A percentile compares a stretch with the other conserved stretches of the same genome.
phyloP scores from a whole-genome alignment of 495 filamentous ascomycete species.

The Elasticomyces elasticus region DNA sequence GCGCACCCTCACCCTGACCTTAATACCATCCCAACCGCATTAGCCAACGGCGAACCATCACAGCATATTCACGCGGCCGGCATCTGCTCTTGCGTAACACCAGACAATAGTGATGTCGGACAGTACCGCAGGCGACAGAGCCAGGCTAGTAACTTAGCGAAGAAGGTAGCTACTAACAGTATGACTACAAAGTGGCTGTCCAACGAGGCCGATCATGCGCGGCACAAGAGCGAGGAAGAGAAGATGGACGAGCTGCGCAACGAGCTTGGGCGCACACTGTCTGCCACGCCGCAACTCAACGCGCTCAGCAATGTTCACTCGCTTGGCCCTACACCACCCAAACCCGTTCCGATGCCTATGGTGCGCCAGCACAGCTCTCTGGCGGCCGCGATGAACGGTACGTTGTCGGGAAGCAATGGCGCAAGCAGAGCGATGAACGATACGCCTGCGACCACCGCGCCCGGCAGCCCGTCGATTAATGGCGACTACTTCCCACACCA shows the following conservation, averaged over 20 bases:
- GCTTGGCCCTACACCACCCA: not conserved
- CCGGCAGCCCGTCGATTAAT: slow-evolving; percentile 62
- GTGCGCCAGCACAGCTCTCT: not conserved
- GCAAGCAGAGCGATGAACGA: slow-evolving; percentile 36
- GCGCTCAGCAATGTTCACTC: not conserved
- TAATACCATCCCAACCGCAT: not conserved
- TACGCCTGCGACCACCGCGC: slow-evolving; percentile 59
- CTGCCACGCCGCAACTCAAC: not conserved
- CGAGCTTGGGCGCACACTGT: slow-evolving; percentile 14
- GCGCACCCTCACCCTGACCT: not conserved
- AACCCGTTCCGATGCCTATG: not conserved
- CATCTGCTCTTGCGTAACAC: slow-evolving; percentile 11
- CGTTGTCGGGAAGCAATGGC: slow-evolving; percentile 7
- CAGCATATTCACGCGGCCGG: slow-evolving; percentile 12
- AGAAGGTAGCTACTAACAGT: not conserved
- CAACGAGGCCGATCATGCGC: not conserved
- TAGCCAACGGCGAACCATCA: not conserved
- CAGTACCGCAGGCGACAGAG: slow-evolving; percentile 10
- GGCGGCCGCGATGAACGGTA: slow-evolving; percentile 10
- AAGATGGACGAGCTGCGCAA: slow-evolving; percentile 13
- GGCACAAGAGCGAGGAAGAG: slow-evolving; percentile 8
- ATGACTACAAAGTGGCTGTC: slow-evolving; percentile 1
- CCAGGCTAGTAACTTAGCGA: slow-evolving; percentile 9
- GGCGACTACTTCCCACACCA: slow-evolving; percentile 27
- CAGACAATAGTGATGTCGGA: slow-evolving; percentile 4